Percentiles rank a stretch among this genome's conserved stretches.
Conservation (phyloP, 2,329 filamentous ascomycete species). For the Aspergillus ruber region DNA sequence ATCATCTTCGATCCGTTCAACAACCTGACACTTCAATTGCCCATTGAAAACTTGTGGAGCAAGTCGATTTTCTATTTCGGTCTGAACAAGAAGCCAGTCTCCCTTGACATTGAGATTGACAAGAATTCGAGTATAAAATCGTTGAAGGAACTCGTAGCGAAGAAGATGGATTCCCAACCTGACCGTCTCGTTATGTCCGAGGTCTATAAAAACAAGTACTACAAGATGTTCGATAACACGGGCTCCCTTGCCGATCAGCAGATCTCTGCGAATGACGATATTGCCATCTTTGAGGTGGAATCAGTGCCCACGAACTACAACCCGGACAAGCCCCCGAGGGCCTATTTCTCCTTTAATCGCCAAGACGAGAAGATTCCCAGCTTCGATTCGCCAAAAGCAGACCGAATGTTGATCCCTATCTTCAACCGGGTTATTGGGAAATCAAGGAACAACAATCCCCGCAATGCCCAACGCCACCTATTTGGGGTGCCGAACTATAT, state of each 20-base stretch:
- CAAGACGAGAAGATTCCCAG: constrained; percentile 34
- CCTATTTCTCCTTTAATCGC: constrained; percentile 23
- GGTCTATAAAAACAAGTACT: constrained; percentile 76
- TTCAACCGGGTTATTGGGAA: constrained; percentile 37
- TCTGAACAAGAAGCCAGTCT: constrained; percentile 62
- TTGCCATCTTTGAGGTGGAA: constrained; percentile 73
- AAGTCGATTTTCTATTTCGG: constrained; percentile 72
- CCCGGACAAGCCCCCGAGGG: constrained; percentile 45
- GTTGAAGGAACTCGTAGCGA: constrained; percentile 47
- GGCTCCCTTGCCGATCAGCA: constrained; percentile 62
- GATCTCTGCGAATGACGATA: constrained; percentile 57
- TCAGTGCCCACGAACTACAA: constrained; percentile 71
- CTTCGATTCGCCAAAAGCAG: constrained; percentile 39
- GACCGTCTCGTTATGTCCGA: constrained; percentile 70
- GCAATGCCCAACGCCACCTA: constrained; percentile 22
- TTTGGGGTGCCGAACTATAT: constrained; percentile 56
- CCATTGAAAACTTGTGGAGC: constrained; percentile 75
- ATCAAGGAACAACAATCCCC: constrained; percentile 16
- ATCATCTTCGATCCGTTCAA: constrained; percentile 99
- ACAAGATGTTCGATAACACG: constrained; percentile 72
- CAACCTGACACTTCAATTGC: constrained; percentile 83
- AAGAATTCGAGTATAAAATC: constrained; percentile 55
- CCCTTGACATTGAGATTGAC: constrained; percentile 71
- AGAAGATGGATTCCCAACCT: constrained; percentile 46
- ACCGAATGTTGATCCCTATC: constrained; percentile 43